A percentile compares a stretch with the other conserved stretches of the same genome.
Conservation (phyloP, 192 early-diverging fungal species). For the Radiomyces spectabilis region DNA sequence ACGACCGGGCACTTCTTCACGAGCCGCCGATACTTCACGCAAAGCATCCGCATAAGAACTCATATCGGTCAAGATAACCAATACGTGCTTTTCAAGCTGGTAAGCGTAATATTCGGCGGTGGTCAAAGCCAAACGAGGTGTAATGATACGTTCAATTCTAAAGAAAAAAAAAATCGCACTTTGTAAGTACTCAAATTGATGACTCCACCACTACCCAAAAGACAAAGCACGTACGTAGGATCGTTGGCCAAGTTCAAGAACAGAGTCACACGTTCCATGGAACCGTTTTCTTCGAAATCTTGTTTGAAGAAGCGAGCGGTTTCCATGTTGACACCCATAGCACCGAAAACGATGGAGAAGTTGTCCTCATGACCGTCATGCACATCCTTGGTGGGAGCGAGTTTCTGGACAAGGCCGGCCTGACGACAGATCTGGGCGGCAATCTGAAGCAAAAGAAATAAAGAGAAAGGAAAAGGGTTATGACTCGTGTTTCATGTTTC, state of each 20-base stretch:
- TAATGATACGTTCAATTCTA: slow-evolving; percentile 98
- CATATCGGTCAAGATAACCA: slow-evolving; percentile 99
- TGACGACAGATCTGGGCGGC: slow-evolving; percentile 99
- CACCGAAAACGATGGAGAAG: slow-evolving; percentile 98
- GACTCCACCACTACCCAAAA: too few relatives aligned
- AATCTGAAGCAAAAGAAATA: slow-evolving; percentile 47
- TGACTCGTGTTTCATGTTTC: too few relatives aligned
- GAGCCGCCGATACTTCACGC: slow-evolving; percentile 97
- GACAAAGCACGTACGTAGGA: slow-evolving; percentile 66
- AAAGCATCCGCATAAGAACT: slow-evolving; percentile 98
- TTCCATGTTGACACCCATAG: slow-evolving; percentile 99
- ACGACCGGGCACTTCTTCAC: slow-evolving; percentile 99
- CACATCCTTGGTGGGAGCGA: slow-evolving; percentile 82
- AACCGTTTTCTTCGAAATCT: slow-evolving; percentile 99
- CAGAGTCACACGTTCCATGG: slow-evolving; percentile 95
- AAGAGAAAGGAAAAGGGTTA: background rate
- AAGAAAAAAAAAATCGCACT: background rate
- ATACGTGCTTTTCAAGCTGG: slow-evolving; percentile 98
- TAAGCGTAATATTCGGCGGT: slow-evolving; percentile 99
- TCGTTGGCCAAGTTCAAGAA: slow-evolving; percentile 99
- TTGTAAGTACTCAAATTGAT: background rate
- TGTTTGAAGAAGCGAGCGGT: slow-evolving; percentile 99
- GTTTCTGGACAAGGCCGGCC: slow-evolving; percentile 90
- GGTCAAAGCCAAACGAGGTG: slow-evolving; percentile 94
- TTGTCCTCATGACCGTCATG: slow-evolving; percentile 97